A percentile compares a stretch with the other conserved stretches of the same genome.
phyloP scores from a whole-genome alignment of 2,329 filamentous ascomycete species.

The Fusarium praegraminearum region DNA sequence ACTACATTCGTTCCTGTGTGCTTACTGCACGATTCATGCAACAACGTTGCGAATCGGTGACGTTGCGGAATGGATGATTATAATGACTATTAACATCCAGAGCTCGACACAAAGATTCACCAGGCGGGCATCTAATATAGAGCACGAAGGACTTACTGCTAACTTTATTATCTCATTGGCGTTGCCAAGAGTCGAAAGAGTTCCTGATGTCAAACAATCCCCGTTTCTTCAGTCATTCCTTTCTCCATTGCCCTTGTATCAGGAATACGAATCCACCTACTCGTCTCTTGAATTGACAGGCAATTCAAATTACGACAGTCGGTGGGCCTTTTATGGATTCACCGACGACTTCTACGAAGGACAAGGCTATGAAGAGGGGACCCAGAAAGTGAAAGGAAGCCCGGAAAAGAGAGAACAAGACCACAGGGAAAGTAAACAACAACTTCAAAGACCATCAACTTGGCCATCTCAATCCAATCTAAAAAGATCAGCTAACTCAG shows the following conservation, averaged over 20 bases:
- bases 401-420: accelerated
- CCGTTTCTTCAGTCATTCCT: no score
- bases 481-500: not conserved
- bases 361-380: not conserved
- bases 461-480: not conserved
- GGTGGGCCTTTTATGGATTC: accelerated
- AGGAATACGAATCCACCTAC: accelerated
- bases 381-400: not conserved
- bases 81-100: not conserved
- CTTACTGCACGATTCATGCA: accelerated
- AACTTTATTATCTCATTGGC: not conserved
- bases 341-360: not conserved
- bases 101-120: accelerated
- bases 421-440: not conserved
- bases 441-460: not conserved
- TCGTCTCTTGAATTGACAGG: accelerated
- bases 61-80: not conserved
- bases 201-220: not conserved
- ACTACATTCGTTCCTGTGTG: not conserved
- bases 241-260: not conserved
- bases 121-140: not conserved
- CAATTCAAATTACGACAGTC: not conserved
- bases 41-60: not conserved
- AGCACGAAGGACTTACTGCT: not conserved
- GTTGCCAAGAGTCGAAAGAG: not conserved